Conservation (phyloP, 2,329 filamentous ascomycete species). For the Cladophialophora immunda region DNA sequence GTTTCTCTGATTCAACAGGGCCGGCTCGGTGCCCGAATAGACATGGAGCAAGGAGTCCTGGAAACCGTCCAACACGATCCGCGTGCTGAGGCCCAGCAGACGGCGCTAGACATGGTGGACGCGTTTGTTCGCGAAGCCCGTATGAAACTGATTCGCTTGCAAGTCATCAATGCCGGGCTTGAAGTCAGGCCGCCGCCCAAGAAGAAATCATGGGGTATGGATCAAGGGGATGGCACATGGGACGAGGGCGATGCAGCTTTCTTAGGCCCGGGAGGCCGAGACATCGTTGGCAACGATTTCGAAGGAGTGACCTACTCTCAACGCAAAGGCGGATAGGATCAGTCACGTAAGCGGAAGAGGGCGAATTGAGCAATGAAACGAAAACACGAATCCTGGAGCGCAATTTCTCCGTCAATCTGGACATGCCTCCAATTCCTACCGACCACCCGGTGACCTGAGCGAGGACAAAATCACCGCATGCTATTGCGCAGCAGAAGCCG, state of each 20-base stretch:
- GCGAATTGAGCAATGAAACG: neutral
- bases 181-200: conserved; percentile 64
- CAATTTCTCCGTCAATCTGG: neutral
- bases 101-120: conserved; percentile 72
- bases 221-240: conserved; percentile 16
- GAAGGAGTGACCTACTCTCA: conserved; percentile 15
- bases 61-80: conserved; percentile 74
- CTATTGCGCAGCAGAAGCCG: neutral
- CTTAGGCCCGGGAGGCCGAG: conserved; percentile 20
- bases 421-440: neutral
- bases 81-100: conserved; percentile 73
- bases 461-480: conserved; percentile 2
- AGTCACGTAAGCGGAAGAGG: conserved; percentile 22
- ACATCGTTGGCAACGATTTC: conserved; percentile 13
- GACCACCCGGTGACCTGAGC: neutral
- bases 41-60: conserved; percentile 82
- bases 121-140: conserved; percentile 78
- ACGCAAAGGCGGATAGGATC: conserved; percentile 32
- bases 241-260: conserved; percentile 20
- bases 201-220: conserved; percentile 31
- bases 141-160: conserved; percentile 79
- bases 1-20: conserved; percentile 77
- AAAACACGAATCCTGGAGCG: neutral
- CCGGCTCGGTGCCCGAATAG: conserved; percentile 79
- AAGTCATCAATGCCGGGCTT: conserved; percentile 76